A percentile compares a stretch with the other conserved stretches of the same genome.
These are phyloP conservation scores for Luzula sylvatica DNA, from an alignment of 176 grass and related monocot species.

Conservation along the genomic window DNA sequence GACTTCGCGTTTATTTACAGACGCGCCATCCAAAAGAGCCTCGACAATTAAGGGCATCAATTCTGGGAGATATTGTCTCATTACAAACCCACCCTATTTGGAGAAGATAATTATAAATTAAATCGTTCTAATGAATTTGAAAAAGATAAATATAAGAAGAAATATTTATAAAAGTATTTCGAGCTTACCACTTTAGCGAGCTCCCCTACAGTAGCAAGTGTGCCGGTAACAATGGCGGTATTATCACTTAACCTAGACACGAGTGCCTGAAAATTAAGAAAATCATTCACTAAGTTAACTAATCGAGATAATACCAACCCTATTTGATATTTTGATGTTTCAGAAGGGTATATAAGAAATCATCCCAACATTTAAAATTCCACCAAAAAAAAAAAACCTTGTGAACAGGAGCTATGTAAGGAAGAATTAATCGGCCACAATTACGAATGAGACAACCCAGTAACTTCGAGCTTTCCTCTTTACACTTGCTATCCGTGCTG, in stretches of 20 bases:
- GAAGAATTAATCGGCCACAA: conserved; percentile 85
- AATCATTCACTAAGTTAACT: conserved; percentile 1
- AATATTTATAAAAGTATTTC: conserved; percentile 2
- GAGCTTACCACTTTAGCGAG: conserved; percentile 88
- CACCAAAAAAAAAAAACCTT: too few relatives aligned
- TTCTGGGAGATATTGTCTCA: conserved; percentile 95
- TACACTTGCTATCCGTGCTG: conserved; percentile 95
- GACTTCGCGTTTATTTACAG: conserved; percentile 86
- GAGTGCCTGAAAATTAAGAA: conserved; percentile 54
- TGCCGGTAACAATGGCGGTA: conserved; percentile 73
- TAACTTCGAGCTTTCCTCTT: conserved; percentile 81
- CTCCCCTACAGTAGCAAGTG: conserved; percentile 96
- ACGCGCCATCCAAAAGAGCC: conserved; percentile 83
- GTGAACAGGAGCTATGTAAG: conserved; percentile 95
- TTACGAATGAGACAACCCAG: conserved; percentile 89
- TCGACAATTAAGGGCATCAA: conserved; percentile 96
- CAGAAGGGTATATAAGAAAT: too few relatives aligned
- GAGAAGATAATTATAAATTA: conserved; percentile 20
- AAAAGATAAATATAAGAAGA: conserved; percentile 17
- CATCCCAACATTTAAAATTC: too few relatives aligned
- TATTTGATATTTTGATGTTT: background rate
- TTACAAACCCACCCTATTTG: conserved; percentile 83
- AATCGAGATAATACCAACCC: conserved; percentile 25
- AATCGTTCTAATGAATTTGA: background rate
- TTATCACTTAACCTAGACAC: conserved; percentile 77